Evolutionary conservation across 768 basidiomycete species (phyloP).

Genomic region (Tulasnella sp.): DNA sequence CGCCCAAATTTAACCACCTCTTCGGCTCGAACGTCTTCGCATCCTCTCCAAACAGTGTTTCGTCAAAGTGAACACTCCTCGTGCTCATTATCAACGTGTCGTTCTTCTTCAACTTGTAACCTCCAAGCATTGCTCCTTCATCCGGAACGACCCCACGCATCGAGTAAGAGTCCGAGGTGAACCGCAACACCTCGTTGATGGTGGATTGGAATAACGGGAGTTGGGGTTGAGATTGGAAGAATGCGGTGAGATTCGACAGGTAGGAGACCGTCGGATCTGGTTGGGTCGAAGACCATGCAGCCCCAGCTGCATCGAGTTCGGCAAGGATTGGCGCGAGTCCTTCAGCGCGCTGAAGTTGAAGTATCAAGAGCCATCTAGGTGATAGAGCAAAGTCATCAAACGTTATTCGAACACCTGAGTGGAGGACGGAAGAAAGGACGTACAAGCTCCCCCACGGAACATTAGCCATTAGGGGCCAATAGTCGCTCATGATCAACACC

Average conservation of each 20-base stretch:
- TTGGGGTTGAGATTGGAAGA: constrained; percentile 7
- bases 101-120: constrained; percentile 10
- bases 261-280: neutral
- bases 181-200: constrained; percentile 5
- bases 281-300: neutral
- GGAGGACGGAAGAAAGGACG: neutral
- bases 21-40: neutral
- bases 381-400: neutral
- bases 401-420: neutral
- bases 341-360: constrained; percentile 8
- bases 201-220: neutral
- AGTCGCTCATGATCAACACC: neutral
- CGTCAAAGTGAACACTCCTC: constrained; percentile 2
- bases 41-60: neutral
- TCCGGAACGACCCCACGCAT: neutral
- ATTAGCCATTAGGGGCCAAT: constrained; percentile 11
- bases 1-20: neutral
- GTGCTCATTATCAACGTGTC: constrained; percentile 6
- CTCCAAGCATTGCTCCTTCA: neutral
- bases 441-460: neutral
- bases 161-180: constrained; percentile 6
- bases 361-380: neutral
- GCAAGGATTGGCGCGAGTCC: neutral
- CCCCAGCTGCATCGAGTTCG: constrained; percentile 4
- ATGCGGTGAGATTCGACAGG: neutral